Base-by-base conservation (phyloP, 75 land plant species). In the Ceratopteris richardii region DNA sequence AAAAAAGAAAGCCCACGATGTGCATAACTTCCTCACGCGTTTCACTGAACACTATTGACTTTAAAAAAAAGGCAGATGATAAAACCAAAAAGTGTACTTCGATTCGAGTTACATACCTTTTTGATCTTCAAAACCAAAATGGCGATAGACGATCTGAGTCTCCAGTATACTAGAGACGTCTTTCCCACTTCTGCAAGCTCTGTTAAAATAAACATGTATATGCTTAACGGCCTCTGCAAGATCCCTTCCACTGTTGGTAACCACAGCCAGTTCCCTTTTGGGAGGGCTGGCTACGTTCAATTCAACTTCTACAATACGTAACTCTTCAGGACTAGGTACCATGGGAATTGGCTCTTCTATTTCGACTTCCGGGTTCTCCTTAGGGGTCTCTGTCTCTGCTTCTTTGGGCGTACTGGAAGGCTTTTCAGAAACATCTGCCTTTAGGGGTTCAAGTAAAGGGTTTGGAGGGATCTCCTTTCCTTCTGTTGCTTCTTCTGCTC, bases 151-250 rank as follows among this genome's bases (percentile, higher is more conserved):
- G 50, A 77, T 84, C 65, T 62, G 81, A 12, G 88, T 66, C 77
- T 88, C 94, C 18, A 88, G 88, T 82, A 88, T 66, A 46, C 83
- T 60, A 26, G 82, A 78, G 20, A 84, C 75, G 43, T 81, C 80
- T 57, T 67, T 74, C 0, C 89, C 94, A 51, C 83, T 57, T 31
- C 79, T 84, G 31, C 79, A 69, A 7, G 88, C 94, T 56, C 77
- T 65, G 42, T 69, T 47, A 56, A 88, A 88, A 1, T 70, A 70
- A 26, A 81, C 80, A 56, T 88, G 85, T 19, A 88, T 81, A 43
- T 84, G 88, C 72, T 67, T 78, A 33, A 88, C 69, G 28, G 64
- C 74, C 9, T 14, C 9, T 9, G 14, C 14, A 10, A 40, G 14
- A 40, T 40, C 42, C 42, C 42, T 14, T 40, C 13, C 9, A 40